A percentile compares a stretch with the other conserved stretches of the same genome.
Evolutionary conservation across 164 flowering plant species (phyloP).

Genomic region (Chimonanthus praecox): DNA sequence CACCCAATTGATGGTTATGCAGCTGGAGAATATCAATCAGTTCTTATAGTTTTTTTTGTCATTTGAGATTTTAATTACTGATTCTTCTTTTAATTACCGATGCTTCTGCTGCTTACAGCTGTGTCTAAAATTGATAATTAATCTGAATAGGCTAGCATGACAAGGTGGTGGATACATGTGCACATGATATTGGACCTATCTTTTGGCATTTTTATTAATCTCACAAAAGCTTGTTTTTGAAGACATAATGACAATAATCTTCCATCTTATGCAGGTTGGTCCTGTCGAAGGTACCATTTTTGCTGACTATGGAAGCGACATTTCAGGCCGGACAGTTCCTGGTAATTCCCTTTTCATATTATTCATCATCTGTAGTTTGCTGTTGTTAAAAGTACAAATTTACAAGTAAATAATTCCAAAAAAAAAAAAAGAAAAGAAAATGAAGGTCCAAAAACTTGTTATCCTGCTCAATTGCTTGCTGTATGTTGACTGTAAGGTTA

Average conservation of each 20-base stretch:
- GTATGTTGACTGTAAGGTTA: not conserved
- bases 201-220: not conserved
- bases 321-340: constrained; percentile 78
- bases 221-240: no score
- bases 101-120: not conserved
- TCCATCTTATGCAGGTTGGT: constrained; percentile 52
- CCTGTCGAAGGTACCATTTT: constrained; percentile 82
- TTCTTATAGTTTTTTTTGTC: not conserved
- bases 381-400: no score
- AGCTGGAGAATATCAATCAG: not conserved
- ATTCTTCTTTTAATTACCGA: not conserved
- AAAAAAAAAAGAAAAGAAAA: no score
- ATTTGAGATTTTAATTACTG: not conserved
- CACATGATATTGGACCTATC: not conserved
- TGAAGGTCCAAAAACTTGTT: not conserved
- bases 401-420: not conserved
- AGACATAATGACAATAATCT: not conserved
- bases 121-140: not conserved
- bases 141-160: not conserved
- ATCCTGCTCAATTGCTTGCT: not conserved
- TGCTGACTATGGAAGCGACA: constrained; percentile 84
- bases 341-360: constrained; percentile 34
- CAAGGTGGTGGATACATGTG: not conserved
- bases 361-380: not conserved
- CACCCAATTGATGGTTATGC: not conserved